These are phyloP conservation scores for Thelephora aurantiotincta DNA, from an alignment of 768 basidiomycete species.

Conservation along the genomic window DNA sequence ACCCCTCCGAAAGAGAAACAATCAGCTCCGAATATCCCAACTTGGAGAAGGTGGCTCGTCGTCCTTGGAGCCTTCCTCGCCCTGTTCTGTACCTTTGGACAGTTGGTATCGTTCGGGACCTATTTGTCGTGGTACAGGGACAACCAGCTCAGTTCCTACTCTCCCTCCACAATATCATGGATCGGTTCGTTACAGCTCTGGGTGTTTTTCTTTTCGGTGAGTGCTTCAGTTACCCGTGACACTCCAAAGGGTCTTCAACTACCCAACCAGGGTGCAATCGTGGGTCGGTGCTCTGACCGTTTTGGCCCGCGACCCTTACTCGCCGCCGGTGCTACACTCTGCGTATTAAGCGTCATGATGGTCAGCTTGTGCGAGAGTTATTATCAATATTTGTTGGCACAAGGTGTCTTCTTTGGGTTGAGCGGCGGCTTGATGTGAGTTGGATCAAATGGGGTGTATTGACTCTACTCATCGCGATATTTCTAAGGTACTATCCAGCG, in stretches of 20 bases:
- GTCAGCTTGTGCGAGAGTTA: conserved; percentile 44
- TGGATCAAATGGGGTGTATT: not conserved
- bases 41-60: conserved; percentile 25
- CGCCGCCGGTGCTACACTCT: conserved; percentile 32
- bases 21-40: not conserved
- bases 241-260: not conserved
- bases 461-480: conserved; percentile 4
- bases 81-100: conserved; percentile 58
- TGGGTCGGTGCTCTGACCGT: conserved; percentile 45
- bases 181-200: conserved; percentile 59
- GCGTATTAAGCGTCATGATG: conserved; percentile 38
- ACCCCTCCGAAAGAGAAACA: too few species aligned
- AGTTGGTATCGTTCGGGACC: conserved; percentile 59
- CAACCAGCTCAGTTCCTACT: conserved; percentile 37
- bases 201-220: conserved; percentile 55
- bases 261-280: conserved; percentile 37
- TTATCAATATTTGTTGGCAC: conserved; percentile 47
- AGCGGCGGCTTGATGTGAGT: conserved; percentile 52
- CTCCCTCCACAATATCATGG: conserved; percentile 48
- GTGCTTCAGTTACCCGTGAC: conserved; percentile 10
- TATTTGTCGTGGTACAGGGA: conserved; percentile 54
- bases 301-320: conserved; percentile 46
- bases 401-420: conserved; percentile 53
- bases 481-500: conserved; percentile 53
- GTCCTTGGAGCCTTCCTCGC: conserved; percentile 54